Base-by-base conservation (phyloP, 2,329 filamentous ascomycete genomes). In the Colletotrichum filicis region DNA sequence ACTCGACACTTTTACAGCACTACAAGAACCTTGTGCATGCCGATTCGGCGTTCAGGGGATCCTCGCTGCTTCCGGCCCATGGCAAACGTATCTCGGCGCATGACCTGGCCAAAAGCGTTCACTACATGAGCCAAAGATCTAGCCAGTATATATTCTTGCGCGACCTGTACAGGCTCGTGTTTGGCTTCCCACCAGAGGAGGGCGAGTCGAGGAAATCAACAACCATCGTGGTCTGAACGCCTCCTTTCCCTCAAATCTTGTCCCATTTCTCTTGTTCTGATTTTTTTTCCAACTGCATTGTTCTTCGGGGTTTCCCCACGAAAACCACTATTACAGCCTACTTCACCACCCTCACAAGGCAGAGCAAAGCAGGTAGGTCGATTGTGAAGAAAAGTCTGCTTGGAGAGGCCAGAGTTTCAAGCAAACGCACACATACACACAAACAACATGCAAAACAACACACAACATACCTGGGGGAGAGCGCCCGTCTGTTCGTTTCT, bases 91-190 rank as follows among this genome's bases (percentile, higher is more conserved):
- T 93, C 6, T 87, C 86, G 4, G 93, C 94, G 0, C 83, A 87
- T n/a, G 95, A 98, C 76, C 90, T 97, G 74, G 94, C 93, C 46
- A 93, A 92, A 81, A 94, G 94, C 62, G 93, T 98, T 7, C 87
- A 89, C 65, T 92, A 92, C 86, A 94, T 98, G 89, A 89, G 90
- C 65, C 87, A 90, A 69, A 91, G 90, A 49, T 88, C 88, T 32
- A 88, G 90, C 69, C 91, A 95, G 77, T 97, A 97, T 81, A 86
- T 86, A 9, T 98, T 96, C 87, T 84, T 98, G 75, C 88, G 91
- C 62, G 95, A 98, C 78, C 86, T 98, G 16, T 98, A 94, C 84
- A 89, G 90, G 66, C 87, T 96, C 53, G 95, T 98, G 3, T 97
- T 97, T 81, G 93, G 94, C 4, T 96, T 96, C 79, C 90, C 92